These are phyloP conservation scores for Oleoguttula mirabilis DNA, from an alignment of 495 filamentous ascomycete genomes.

Conservation along the genomic window DNA sequence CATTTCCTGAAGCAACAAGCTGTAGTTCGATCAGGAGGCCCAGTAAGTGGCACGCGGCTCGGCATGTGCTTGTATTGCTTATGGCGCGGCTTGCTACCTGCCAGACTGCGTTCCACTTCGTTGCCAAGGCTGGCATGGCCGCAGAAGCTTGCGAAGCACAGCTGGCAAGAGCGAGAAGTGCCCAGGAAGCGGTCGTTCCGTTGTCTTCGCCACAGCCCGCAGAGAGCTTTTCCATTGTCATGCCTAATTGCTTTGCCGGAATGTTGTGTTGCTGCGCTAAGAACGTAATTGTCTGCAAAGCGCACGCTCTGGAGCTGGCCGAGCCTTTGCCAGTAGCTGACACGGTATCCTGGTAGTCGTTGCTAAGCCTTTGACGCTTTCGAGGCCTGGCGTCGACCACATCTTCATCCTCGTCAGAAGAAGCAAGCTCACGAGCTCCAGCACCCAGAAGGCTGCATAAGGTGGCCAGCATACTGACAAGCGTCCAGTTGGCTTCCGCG, in stretches of 20 bases:
- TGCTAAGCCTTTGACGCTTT: constrained; percentile 12
- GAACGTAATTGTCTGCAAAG: constrained; percentile 74
- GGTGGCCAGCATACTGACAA: constrained; percentile 39
- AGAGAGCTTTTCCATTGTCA: constrained; percentile 38
- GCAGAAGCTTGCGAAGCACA: constrained; percentile 36
- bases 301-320: constrained; percentile 26
- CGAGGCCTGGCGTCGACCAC: constrained; percentile 3
- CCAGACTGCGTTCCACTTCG: constrained; percentile 62
- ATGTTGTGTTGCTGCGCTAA: constrained; percentile 36
- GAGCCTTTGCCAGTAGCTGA: not conserved
- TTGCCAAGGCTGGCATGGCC: constrained; percentile 25
- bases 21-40: constrained; percentile 42
- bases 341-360: constrained; percentile 5
- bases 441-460: constrained; percentile 33
- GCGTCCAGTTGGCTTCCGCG: constrained; percentile 43
- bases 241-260: constrained; percentile 33
- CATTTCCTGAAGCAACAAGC: constrained; percentile 23
- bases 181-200: constrained; percentile 44
- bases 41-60: constrained; percentile 71
- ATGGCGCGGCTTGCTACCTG: constrained; percentile 58
- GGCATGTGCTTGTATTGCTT: constrained; percentile 55
- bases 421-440: not conserved
- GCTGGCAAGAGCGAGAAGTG: constrained; percentile 37
- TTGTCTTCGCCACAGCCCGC: constrained; percentile 46
- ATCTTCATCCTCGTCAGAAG: constrained; percentile 5